Conservation (phyloP, 208 protist genomes). For the Polymyxa betae region DNA sequence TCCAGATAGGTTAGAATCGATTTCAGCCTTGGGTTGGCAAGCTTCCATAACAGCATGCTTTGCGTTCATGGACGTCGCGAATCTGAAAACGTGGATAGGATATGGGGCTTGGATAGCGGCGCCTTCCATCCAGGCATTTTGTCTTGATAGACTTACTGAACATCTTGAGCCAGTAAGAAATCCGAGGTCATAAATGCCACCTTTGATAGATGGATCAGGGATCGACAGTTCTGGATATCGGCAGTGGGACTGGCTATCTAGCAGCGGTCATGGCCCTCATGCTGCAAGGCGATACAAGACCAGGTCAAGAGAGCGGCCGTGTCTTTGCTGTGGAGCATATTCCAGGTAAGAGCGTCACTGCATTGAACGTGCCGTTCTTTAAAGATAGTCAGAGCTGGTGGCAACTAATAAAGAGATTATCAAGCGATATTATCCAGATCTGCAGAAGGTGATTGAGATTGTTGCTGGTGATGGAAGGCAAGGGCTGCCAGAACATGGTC, state of each 20-base stretch:
- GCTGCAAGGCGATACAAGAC: no score
- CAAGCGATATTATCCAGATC: background rate
- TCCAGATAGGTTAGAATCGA: no score
- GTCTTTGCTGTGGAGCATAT: background rate
- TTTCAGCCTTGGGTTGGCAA: no score
- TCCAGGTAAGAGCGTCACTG: background rate
- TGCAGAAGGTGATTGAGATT: background rate
- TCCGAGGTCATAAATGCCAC: background rate
- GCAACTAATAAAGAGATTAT: background rate
- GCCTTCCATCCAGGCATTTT: background rate
- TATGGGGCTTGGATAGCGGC: background rate
- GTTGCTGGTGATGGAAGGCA: background rate
- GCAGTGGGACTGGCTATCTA: background rate
- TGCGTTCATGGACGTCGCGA: no score
- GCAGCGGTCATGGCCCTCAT: background rate
- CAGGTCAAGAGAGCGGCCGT: background rate
- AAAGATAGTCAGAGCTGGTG: background rate
- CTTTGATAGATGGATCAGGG: background rate
- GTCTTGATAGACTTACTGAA: background rate
- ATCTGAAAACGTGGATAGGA: background rate
- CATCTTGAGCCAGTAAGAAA: background rate
- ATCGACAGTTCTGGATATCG: background rate
- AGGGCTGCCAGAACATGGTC: background rate
- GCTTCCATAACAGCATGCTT: no score
- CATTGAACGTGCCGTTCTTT: no score